Evolutionary conservation across 2,329 filamentous ascomycete genomes (phyloP), one percentile per base, ranked within the genome.

Genomic region (Pseudogymnoascus sp.): DNA sequence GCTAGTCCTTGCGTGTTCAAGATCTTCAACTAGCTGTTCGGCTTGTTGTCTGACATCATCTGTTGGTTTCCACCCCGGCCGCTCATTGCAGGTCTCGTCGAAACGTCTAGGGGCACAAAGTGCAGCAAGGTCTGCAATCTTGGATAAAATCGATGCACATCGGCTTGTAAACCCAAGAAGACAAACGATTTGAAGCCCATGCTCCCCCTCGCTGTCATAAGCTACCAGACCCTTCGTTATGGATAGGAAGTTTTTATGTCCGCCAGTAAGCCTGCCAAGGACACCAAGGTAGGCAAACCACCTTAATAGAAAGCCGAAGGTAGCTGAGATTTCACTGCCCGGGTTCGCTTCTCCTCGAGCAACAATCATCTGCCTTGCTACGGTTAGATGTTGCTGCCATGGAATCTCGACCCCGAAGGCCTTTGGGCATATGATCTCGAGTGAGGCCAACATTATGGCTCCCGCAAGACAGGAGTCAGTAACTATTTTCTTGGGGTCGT

Each of bases 251-350:
- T 61, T 39, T 63, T 31, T 78, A 78, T 55, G 78, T 8, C 82
- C 81, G 14, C 88, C 89, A 62, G 78, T 86, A 26, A 95, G 78
- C 43, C 84, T 86, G 23, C 90, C 91, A 62, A 94, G 77, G 1
- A 94, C 85, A 70, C 94, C 90, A 19, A 95, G 81, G 73, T 94
- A 94, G 1, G 88, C 88, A 66, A 94, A 88, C 91, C 91, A 95
- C 63, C 89, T 85, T 67, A 84, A 87, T 8, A 94, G 80, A 70
- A 95, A 94, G 16, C 49, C 49, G 21, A 55, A 55, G n/a, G 49
- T 55, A 61, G 88, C 87, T 61, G 86, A 81, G 62, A 90, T 79
- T 69, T 83, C 78, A 69, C 86, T 80, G 69, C 81, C 69, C 62
- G 79, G 74, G 68, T 76, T 80, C 69, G 74, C 65, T 31, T 63